Base-by-base conservation (phyloP, 352 stramenopile genomes). In the Phytophthora foliorum region DNA sequence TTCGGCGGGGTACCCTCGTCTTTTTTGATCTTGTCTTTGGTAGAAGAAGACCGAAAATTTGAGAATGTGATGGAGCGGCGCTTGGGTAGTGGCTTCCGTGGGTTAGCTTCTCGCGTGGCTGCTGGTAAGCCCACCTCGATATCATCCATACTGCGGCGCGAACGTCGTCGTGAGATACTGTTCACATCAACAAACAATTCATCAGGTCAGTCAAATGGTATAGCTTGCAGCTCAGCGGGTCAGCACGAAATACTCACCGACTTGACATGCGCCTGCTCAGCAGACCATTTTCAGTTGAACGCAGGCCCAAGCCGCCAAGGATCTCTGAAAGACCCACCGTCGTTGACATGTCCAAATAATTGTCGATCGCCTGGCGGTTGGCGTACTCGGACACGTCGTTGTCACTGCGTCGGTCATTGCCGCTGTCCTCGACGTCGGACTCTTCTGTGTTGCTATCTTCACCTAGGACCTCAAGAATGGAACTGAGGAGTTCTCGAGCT, bases 271-370 rank as follows among this genome's bases (percentile, higher is more conserved):
- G 77, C n/a, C 84, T 75, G 22, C 81, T 74, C 17, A 91, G 77
- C 22, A 90, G 63, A 22, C 81, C 74, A 10, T 72, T 77, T 21
- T 89, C 80, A 21, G 81, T 75, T 6, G 80, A 72, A 4, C 77
- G 75, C 44, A 84, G 73, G 41, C 85, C 83, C 11, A 95, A 65
- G 1, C 78, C 79, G 16, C 76, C 81, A 14, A 92, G 44, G 44
- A 93, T 84, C 52, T 93, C 83, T 1, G 78, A 90, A 8, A 95
- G 73, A 51, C 83, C 82, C 58, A 90, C 81, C 32, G 81, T 92
- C 16, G 88, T 78, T 2, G 86, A 93, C 84, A 95, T 93, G 49
- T 95, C 84, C 39, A 95, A 69, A 57, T 92, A 95, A 72, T 95
- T 95, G 64, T 94, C 88, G 49, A 95, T 95, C 19, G 79, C 88